phyloP scores from a whole-genome alignment of 140 eudicot genomes.

The Anethum foeniculum region DNA sequence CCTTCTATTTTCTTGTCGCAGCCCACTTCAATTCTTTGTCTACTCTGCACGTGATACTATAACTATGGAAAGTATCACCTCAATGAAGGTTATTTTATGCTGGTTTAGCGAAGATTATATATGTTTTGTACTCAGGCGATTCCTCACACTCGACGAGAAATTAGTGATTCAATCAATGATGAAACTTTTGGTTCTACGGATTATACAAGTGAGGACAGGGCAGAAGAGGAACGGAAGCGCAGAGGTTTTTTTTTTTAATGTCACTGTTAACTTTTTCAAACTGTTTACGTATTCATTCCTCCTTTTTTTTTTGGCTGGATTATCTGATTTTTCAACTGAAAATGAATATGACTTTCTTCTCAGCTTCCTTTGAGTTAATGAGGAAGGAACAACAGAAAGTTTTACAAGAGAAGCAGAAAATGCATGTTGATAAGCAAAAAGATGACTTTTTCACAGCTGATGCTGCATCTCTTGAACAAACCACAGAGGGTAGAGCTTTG shows the following conservation, averaged over 20 bases:
- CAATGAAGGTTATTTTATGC: background rate
- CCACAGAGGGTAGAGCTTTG: conserved; percentile 36
- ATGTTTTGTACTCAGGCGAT: conserved; percentile 47
- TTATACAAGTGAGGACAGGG: conserved; percentile 74
- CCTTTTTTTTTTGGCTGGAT: conserved; percentile 2
- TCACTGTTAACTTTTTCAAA: background rate
- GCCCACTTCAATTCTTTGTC: background rate
- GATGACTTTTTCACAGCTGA: conserved; percentile 33
- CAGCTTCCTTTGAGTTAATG: conserved; percentile 91
- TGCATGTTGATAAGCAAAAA: conserved; percentile 37
- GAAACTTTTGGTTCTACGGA: conserved; percentile 95
- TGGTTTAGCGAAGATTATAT: background rate
- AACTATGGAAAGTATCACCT: conserved; percentile 7
- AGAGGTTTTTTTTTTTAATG: conserved; percentile 51
- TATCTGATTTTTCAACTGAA: conserved; percentile 15
- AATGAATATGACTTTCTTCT: conserved; percentile 12
- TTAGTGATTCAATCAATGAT: conserved; percentile 73
- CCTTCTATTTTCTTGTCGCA: background rate
- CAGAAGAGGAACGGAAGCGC: conserved; percentile 88
- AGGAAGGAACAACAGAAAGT: conserved; percentile 92
- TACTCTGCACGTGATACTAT: background rate
- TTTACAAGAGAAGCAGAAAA: conserved; percentile 82
- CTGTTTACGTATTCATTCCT: conserved; percentile 4
- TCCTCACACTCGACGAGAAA: conserved; percentile 55
- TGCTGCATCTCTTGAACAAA: conserved; percentile 32